Percentiles rank a stretch among this genome's conserved stretches.
Evolutionary conservation across 139 green algal genomes (phyloP).

Genomic region (Diplosphaera chodatii): DNA sequence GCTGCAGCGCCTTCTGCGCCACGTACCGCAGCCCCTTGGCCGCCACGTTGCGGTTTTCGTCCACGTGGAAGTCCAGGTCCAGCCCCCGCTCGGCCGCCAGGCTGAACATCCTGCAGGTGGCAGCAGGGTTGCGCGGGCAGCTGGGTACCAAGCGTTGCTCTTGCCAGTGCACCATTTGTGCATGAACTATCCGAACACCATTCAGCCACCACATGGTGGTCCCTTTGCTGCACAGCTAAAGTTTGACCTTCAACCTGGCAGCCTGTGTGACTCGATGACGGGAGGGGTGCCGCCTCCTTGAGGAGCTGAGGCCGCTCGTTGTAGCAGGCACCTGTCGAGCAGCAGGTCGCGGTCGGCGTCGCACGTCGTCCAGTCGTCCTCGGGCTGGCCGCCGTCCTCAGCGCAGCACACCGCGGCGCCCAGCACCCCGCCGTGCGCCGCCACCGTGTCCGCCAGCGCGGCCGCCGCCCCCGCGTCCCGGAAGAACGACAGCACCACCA

Average conservation of each 20-base stretch:
- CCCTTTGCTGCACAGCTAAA: too few relatives aligned
- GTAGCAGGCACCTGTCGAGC: slow-evolving; percentile 57
- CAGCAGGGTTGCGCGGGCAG: too few relatives aligned
- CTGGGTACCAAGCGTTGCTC: too few relatives aligned
- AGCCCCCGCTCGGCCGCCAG: slow-evolving; percentile 54
- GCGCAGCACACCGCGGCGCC: slow-evolving; percentile 65
- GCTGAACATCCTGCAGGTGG: slow-evolving; percentile 45
- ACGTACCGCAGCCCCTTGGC: slow-evolving; percentile 58
- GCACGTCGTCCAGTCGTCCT: slow-evolving; percentile 69
- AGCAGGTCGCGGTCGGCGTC: slow-evolving; percentile 44
- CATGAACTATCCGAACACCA: too few relatives aligned
- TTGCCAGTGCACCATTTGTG: too few relatives aligned
- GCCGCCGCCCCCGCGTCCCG: slow-evolving; percentile 33
- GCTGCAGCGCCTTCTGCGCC: slow-evolving; percentile 42
- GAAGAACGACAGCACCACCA: slow-evolving; percentile 62
- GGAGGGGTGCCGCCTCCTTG: too few relatives aligned
- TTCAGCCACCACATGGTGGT: too few relatives aligned
- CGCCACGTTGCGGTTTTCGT: slow-evolving; percentile 68
- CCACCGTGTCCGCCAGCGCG: slow-evolving; percentile 50
- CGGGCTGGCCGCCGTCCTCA: slow-evolving; percentile 42
- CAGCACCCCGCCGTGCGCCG: slow-evolving; percentile 44
- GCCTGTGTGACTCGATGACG: too few relatives aligned
- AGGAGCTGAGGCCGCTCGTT: too few relatives aligned
- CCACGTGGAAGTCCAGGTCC: slow-evolving; percentile 69
- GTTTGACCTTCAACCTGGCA: too few relatives aligned